phyloP scores from a whole-genome alignment of 768 basidiomycete species.

The Boletus barrowsii region DNA sequence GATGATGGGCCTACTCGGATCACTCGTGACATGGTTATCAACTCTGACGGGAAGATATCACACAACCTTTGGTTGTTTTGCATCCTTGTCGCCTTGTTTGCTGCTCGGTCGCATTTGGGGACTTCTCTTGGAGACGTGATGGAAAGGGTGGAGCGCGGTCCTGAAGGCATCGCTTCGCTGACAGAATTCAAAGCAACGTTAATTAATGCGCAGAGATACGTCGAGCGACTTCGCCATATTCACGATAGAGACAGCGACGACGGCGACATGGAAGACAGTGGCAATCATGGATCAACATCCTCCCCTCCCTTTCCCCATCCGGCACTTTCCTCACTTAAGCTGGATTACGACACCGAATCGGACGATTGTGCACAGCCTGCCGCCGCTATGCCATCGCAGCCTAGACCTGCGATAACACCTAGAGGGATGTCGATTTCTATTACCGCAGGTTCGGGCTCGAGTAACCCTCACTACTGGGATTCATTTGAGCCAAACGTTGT shows the following conservation, averaged over 20 bases:
- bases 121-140: slow-evolving; percentile 16
- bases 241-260: slow-evolving; percentile 14
- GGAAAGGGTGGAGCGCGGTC: slow-evolving; percentile 8
- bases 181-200: slow-evolving; percentile 23
- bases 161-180: slow-evolving; percentile 14
- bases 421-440: not conserved
- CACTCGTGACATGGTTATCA: slow-evolving; percentile 35
- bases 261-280: slow-evolving; percentile 17
- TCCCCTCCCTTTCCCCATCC: slow-evolving; percentile 22
- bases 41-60: slow-evolving; percentile 52
- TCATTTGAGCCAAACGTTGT: not conserved
- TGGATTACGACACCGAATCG: slow-evolving; percentile 20
- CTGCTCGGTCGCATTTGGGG: slow-evolving; percentile 7
- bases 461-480: not conserved
- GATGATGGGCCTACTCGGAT: slow-evolving; percentile 6
- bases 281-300: slow-evolving; percentile 23
- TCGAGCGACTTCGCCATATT: slow-evolving; percentile 17
- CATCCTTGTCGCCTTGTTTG: slow-evolving; percentile 28
- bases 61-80: slow-evolving; percentile 49
- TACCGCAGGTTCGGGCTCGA: slow-evolving; percentile 8
- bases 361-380: slow-evolving; percentile 12
- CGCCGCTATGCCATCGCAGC: not conserved
- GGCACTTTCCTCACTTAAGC: slow-evolving; percentile 6
- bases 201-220: slow-evolving; percentile 23
- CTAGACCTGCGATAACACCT: slow-evolving; percentile 5